Evolutionary conservation across 228 moss, liverwort and hornwort genomes (phyloP).

Genomic region (Sphagnum fallax): DNA sequence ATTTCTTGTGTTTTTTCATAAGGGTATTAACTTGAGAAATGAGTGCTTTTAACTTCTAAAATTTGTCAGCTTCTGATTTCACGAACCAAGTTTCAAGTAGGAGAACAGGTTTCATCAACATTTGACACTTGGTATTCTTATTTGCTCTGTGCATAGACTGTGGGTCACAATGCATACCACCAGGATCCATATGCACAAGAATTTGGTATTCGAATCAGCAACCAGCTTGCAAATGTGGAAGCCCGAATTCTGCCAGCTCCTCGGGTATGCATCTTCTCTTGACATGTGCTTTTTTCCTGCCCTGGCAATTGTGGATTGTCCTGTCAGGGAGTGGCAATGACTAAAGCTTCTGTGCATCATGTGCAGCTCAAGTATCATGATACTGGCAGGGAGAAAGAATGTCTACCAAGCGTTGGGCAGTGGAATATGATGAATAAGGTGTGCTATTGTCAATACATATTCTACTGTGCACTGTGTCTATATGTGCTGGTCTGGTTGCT

Average conservation of each 20-base stretch:
- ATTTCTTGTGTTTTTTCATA: too few relatives aligned
- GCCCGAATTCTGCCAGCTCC: conserved; percentile 90
- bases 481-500: neutral
- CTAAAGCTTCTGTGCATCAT: too few relatives aligned
- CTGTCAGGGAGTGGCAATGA: too few relatives aligned
- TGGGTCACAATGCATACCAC: conserved; percentile 79
- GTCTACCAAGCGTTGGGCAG: conserved; percentile 87
- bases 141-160: conserved; percentile 30
- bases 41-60: neutral
- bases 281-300: neutral
- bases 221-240: conserved; percentile 83
- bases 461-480: neutral
- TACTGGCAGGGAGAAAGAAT: conserved; percentile 83
- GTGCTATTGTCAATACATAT: neutral
- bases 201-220: conserved; percentile 86
- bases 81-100: neutral
- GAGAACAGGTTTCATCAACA: neutral
- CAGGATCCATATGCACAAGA: conserved; percentile 90
- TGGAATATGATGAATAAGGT: conserved; percentile 99
- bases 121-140: neutral
- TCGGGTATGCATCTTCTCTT: conserved; percentile 31
- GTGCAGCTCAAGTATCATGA: conserved; percentile 91
- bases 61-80: neutral
- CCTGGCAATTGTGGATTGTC: neutral
- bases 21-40: too few relatives aligned